These are phyloP conservation scores for Trichoderma gracile DNA, from an alignment of 2,329 filamentous ascomycete genomes.

Conservation along the genomic window DNA sequence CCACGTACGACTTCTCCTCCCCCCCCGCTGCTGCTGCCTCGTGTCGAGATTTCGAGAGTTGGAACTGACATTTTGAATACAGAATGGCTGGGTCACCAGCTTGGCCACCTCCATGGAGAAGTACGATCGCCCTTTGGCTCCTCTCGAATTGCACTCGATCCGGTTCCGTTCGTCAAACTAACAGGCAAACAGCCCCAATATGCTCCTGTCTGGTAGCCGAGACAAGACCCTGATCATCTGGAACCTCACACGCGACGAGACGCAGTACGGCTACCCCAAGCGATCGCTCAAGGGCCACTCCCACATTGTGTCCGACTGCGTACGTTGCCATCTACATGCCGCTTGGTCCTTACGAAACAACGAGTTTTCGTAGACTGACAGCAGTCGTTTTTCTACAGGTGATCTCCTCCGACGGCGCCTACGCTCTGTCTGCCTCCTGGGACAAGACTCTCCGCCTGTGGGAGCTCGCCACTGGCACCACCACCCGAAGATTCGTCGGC, in stretches of 20 bases:
- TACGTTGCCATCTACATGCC: slow-evolving; percentile 57
- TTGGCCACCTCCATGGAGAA: slow-evolving; percentile 99
- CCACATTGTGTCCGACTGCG: slow-evolving; percentile 99
- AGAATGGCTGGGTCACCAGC: slow-evolving; percentile 98
- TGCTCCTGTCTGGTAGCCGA: slow-evolving; percentile 95
- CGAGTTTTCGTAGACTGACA: slow-evolving; percentile 30
- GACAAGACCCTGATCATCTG: slow-evolving; percentile 99
- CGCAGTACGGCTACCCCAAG: slow-evolving; percentile 98
- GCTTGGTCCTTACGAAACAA: background rate
- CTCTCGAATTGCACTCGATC: background rate
- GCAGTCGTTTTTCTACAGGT: slow-evolving; percentile 58
- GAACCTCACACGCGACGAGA: slow-evolving; percentile 99
- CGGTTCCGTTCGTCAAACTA: slow-evolving; percentile 24
- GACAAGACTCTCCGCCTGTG: slow-evolving; percentile 99
- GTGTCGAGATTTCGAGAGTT: slow-evolving; percentile 19
- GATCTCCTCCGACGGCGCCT: slow-evolving; percentile 98
- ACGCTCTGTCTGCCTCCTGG: slow-evolving; percentile 98
- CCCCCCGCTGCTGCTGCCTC: slow-evolving; percentile 26
- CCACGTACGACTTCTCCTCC: slow-evolving; percentile 64
- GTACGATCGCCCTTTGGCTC: slow-evolving; percentile 53
- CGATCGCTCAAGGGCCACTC: slow-evolving; percentile 98
- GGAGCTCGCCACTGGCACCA: slow-evolving; percentile 96
- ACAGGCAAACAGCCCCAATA: slow-evolving; percentile 74
- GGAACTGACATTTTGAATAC: slow-evolving; percentile 33
- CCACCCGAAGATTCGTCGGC: slow-evolving; percentile 97